Evolutionary conservation across 257 asterid species (phyloP), one percentile per base, ranked within the genome.

Genomic region (Perilla frutescens): DNA sequence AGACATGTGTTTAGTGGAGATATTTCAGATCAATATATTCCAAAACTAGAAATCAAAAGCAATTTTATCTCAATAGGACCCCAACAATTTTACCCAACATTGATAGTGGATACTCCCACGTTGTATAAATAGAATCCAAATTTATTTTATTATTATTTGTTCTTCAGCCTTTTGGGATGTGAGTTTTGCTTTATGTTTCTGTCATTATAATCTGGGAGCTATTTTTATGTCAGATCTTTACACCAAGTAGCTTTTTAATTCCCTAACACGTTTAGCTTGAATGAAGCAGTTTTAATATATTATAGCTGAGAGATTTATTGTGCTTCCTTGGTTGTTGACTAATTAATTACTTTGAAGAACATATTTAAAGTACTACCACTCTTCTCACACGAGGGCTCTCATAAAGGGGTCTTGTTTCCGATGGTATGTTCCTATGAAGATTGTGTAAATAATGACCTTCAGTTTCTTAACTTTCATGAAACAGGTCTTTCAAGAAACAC

Each of bases 401-500:
- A 11, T 50, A 13, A 48, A 7, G 14, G 0, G 34, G 11, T 57
- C 9, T 48, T 51, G n/a, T 47, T 39, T 54, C 1, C 6, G 13
- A 32, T 2, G 0, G 36, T 62, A 31, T 41, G 40, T 68, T 3
- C 67, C 72, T 71, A 51, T 57, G 56, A 45, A 62, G 53, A 49
- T 36, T 60, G 41, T 67, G 37, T 44, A 34, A 59, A 45, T 31
- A 76, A 55, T 74, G 44, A 61, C 36, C 6, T 34, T 13, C 47
- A 48, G 36, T 72, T 62, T 40, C 69, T 70, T 63, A 39, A 7
- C 48, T 45, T 66, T 56, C 34, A 39, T 62, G 81, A 54, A 40
- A 74, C 88, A 93, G 98, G 98, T 54, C 96, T 93, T 62, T 89
- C 96, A 68, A 84, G 96, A 86, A 78, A 37, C 61, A 95, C 99